Evolutionary conservation across 2,329 filamentous ascomycete species (phyloP).

Genomic region (Aspergillus bombycis): DNA sequence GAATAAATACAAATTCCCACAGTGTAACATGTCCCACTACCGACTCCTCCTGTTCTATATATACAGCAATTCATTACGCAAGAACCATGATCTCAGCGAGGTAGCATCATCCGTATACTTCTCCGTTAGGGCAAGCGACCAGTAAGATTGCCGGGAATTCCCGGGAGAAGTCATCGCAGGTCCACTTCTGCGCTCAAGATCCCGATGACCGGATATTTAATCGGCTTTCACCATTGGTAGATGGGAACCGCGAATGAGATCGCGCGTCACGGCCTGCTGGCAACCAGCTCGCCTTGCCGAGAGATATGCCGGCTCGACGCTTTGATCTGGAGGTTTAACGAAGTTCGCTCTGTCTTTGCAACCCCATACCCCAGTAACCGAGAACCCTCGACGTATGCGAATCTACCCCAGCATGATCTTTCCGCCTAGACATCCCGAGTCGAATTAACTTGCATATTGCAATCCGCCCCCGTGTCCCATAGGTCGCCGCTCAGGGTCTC

Average conservation of each 20-base stretch:
- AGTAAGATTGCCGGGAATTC: background rate
- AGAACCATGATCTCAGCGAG: background rate
- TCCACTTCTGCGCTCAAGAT: background rate
- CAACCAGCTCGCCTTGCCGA: background rate
- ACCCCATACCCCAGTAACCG: background rate
- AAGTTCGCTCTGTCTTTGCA: background rate
- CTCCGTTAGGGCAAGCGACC: background rate
- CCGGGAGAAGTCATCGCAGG: slow-evolving; percentile 21
- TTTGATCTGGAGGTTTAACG: background rate
- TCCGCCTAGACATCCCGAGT: background rate
- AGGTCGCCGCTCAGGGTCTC: background rate
- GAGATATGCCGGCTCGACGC: background rate
- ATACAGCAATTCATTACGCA: background rate
- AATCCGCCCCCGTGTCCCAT: background rate
- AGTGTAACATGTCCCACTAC: background rate
- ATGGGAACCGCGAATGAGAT: background rate
- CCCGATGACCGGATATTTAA: slow-evolving; percentile 11
- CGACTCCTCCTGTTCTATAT: background rate
- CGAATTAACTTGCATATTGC: background rate
- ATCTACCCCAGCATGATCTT: background rate
- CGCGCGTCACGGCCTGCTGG: background rate
- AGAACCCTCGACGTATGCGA: background rate
- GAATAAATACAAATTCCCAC: background rate
- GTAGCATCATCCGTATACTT: background rate
- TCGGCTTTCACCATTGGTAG: background rate